A percentile compares a stretch with the other conserved stretches of the same genome.
Evolutionary conservation across 176 grass and related monocot genomes (phyloP).

Genomic region (Aegilops longissima): DNA sequence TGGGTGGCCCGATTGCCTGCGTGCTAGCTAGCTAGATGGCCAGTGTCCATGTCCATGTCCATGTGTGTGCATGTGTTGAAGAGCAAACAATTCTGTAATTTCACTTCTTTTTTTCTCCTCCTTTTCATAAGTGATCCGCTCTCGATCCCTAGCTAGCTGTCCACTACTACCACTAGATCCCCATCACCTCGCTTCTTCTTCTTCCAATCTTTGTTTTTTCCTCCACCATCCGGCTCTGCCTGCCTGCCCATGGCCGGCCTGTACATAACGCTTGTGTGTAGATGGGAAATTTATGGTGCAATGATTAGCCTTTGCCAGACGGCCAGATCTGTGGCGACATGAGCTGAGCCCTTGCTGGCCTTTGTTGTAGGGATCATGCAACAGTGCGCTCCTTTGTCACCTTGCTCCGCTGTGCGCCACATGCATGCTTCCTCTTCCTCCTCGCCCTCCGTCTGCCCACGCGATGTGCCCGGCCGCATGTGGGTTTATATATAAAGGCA

Average conservation of each 20-base stretch:
- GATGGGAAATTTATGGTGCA: slow-evolving; percentile 57
- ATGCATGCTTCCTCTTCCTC: background rate
- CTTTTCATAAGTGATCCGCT: slow-evolving; percentile 17
- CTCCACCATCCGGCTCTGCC: slow-evolving; percentile 32
- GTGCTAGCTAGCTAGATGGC: slow-evolving; percentile 32
- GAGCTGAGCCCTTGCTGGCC: slow-evolving; percentile 31
- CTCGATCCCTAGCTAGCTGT: slow-evolving; percentile 28
- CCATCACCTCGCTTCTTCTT: slow-evolving; percentile 7
- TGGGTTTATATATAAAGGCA: slow-evolving; percentile 35
- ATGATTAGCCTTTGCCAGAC: slow-evolving; percentile 49
- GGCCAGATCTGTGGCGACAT: slow-evolving; percentile 48
- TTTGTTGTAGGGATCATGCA: slow-evolving; percentile 32
- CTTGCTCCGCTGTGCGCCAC: slow-evolving; percentile 35
- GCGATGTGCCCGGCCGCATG: slow-evolving; percentile 36
- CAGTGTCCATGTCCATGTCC: background rate
- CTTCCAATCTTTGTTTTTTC: background rate
- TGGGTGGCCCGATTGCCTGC: slow-evolving; percentile 26
- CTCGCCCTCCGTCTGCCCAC: background rate
- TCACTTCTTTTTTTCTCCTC: background rate
- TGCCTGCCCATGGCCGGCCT: slow-evolving; percentile 32
- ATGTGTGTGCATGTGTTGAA: slow-evolving; percentile 31
- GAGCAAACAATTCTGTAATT: slow-evolving; percentile 39
- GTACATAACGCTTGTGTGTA: slow-evolving; percentile 58
- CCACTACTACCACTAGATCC: slow-evolving; percentile 1
- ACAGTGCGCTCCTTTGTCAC: slow-evolving; percentile 41